phyloP scores from a whole-genome alignment of 2,329 filamentous ascomycete species.

The Simplicillium sp. region DNA sequence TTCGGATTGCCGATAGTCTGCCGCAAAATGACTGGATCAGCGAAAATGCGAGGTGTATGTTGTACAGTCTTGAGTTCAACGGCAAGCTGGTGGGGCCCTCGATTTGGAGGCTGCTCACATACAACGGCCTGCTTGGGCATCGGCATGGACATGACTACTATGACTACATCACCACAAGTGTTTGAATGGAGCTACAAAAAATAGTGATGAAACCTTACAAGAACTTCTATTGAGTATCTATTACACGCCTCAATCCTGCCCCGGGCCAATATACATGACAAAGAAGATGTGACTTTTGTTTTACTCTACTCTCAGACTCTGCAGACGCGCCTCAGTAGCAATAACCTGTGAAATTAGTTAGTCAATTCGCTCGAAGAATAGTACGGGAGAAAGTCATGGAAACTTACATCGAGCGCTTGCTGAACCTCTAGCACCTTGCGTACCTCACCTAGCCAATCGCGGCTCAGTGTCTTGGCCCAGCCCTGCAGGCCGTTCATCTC shows the following conservation, averaged over 20 bases:
- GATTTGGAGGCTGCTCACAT: no score
- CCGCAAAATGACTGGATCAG: no score
- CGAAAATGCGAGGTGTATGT: no score
- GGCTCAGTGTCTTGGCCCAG: constrained; percentile 91
- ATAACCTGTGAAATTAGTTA: constrained; percentile 57
- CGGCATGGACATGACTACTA: no score
- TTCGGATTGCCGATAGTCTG: no score
- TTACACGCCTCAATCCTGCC: constrained; percentile 14
- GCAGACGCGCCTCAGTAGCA: constrained; percentile 78
- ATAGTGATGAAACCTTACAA: no score
- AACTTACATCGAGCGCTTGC: constrained; percentile 87
- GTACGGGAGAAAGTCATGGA: constrained; percentile 1
- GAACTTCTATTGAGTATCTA: constrained; percentile 20
- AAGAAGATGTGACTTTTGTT: constrained; percentile 17
- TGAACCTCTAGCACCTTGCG: constrained; percentile 89
- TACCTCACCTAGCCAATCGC: constrained; percentile 88
- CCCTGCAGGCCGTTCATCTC: constrained; percentile 91
- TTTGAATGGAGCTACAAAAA: no score
- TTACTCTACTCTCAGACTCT: constrained; percentile 78
- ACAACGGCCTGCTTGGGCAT: no score
- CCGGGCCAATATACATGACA: constrained; percentile 23
- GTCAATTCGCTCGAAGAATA: constrained; percentile 4
- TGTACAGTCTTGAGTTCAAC: no score
- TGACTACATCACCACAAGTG: no score
- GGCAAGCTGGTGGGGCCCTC: no score